These are phyloP conservation scores for Fusarium praegraminearum DNA, from an alignment of 2,329 filamentous ascomycete species.

Conservation along the genomic window DNA sequence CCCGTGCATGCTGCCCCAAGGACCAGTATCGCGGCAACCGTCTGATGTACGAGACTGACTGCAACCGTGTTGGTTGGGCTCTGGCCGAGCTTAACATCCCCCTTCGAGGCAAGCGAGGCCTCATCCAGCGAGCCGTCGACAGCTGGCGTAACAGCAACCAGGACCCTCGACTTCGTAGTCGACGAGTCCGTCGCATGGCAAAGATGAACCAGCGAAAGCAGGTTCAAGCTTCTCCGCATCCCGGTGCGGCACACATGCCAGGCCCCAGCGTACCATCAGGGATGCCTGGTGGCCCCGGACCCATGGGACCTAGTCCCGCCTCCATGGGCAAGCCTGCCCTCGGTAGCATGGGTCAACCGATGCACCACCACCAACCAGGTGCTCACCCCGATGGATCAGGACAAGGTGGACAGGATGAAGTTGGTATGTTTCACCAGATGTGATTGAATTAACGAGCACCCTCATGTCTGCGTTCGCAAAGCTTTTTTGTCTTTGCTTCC, in stretches of 20 bases:
- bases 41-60: slow-evolving; percentile 96
- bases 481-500: slow-evolving; percentile 40
- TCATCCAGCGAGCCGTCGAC: slow-evolving; percentile 97
- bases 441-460: slow-evolving; percentile 62
- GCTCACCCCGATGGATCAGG: slow-evolving; percentile 64
- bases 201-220: slow-evolving; percentile 93
- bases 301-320: slow-evolving; percentile 69
- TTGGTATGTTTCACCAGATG: slow-evolving; percentile 99
- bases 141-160: slow-evolving; percentile 99
- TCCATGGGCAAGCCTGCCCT: slow-evolving; percentile 75
- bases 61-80: slow-evolving; percentile 99
- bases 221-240: slow-evolving; percentile 69
- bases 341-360: slow-evolving; percentile 72
- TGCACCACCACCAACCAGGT: slow-evolving; percentile 74
- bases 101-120: slow-evolving; percentile 89
- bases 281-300: slow-evolving; percentile 71
- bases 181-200: slow-evolving; percentile 92
- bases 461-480: slow-evolving; percentile 55
- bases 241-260: slow-evolving; percentile 71
- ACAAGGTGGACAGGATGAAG: slow-evolving; percentile 81
- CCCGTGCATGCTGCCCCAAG: slow-evolving; percentile 92
- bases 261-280: slow-evolving; percentile 74
- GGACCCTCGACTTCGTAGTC: slow-evolving; percentile 89
- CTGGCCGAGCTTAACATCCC: slow-evolving; percentile 92
- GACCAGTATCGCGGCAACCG: slow-evolving; percentile 97